phyloP scores from a whole-genome alignment of 2,329 filamentous ascomycete genomes.

The Clonostachys rhizophaga region DNA sequence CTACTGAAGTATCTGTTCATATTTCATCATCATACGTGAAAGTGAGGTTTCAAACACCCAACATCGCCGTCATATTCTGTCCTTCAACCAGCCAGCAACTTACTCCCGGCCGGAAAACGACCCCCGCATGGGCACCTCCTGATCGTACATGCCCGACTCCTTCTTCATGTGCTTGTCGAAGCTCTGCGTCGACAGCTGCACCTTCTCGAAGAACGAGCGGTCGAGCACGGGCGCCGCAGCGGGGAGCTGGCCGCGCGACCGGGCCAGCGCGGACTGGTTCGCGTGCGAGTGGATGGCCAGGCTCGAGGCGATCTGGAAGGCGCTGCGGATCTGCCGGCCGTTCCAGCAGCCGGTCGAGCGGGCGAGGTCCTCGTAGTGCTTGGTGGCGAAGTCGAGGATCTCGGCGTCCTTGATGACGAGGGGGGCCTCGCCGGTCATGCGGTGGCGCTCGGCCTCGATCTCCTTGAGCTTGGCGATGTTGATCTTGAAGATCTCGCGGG shows the following conservation, averaged over 20 bases:
- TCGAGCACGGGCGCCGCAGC: constrained; percentile 29
- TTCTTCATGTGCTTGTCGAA: constrained; percentile 36
- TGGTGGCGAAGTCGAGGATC: constrained; percentile 20
- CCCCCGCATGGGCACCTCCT: constrained; percentile 18
- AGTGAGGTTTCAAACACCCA: too few relatives aligned
- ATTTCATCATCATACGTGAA: too few relatives aligned
- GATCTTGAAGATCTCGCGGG: constrained; percentile 31
- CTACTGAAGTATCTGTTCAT: too few relatives aligned
- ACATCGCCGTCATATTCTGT: too few relatives aligned
- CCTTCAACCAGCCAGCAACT: too few relatives aligned
- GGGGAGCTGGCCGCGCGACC: constrained; percentile 20
- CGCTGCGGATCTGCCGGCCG: constrained; percentile 29
- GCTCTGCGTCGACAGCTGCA: constrained; percentile 35
- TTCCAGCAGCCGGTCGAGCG: constrained; percentile 23
- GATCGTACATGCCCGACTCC: constrained; percentile 21
- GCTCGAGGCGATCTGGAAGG: constrained; percentile 27
- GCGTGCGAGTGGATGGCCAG: constrained; percentile 29
- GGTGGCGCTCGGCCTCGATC: constrained; percentile 25
- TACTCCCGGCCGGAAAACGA: background rate
- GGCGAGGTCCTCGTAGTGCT: constrained; percentile 22
- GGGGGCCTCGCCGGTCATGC: constrained; percentile 25
- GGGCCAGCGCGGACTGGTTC: constrained; percentile 18
- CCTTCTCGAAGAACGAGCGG: constrained; percentile 30
- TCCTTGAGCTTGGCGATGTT: constrained; percentile 29
- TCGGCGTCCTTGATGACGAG: constrained; percentile 23